phyloP scores from a whole-genome alignment of 1,139 yeast species.

The Wickerhamomyces sp. region DNA sequence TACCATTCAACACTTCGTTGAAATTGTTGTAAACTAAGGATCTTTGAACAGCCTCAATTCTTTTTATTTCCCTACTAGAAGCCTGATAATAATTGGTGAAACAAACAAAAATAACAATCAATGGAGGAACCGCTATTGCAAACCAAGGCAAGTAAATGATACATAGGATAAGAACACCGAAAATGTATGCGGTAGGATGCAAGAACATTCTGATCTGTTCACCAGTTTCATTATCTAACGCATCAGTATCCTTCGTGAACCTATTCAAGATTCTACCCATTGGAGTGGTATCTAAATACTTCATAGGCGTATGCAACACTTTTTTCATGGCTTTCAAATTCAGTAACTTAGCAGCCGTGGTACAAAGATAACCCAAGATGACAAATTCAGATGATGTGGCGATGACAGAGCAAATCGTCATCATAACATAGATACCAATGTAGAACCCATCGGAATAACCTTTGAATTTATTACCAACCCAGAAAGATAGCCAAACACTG shows the following conservation, averaged over 20 bases:
- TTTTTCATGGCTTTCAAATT: constrained; percentile 50
- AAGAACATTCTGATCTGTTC: constrained; percentile 52
- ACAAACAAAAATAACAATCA: constrained; percentile 36
- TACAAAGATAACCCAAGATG: constrained; percentile 50
- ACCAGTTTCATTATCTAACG: constrained; percentile 69
- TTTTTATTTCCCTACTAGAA: constrained; percentile 58
- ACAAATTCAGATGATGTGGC: constrained; percentile 49
- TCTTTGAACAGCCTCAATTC: constrained; percentile 59
- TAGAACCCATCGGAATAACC: constrained; percentile 48
- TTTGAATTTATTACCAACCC: constrained; percentile 59
- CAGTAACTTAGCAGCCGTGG: constrained; percentile 35
- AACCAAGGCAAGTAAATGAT: constrained; percentile 65
- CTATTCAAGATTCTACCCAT: constrained; percentile 68
- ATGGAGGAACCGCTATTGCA: constrained; percentile 56
- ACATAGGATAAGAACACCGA: constrained; percentile 60
- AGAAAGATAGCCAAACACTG: constrained; percentile 79
- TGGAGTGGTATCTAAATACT: constrained; percentile 62
- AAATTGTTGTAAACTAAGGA: constrained; percentile 60
- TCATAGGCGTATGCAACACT: constrained; percentile 69
- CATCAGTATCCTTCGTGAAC: constrained; percentile 81
- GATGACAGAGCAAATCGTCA: constrained; percentile 43
- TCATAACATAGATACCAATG: constrained; percentile 61
- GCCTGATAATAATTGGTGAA: constrained; percentile 49
- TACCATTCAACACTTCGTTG: constrained; percentile 55
- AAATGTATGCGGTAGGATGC: constrained; percentile 48